Evolutionary conservation across 1,139 yeast genomes (phyloP).

Genomic region (Kurtzmaniella quercitrusa): DNA sequence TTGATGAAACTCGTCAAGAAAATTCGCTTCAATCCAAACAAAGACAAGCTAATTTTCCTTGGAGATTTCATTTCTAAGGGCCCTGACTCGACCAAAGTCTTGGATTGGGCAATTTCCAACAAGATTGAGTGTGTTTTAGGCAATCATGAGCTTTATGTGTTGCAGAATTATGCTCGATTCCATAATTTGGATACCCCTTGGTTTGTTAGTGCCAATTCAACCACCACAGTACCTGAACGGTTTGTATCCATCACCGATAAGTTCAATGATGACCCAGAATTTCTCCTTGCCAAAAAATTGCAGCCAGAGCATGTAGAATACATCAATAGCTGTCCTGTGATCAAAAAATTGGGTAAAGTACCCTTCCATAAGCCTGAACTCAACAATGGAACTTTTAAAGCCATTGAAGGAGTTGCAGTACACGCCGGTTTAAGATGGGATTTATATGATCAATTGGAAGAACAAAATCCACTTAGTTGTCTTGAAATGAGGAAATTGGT

Average conservation of each 20-base stretch:
- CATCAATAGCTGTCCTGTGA: slow-evolving; percentile 58
- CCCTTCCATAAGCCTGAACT: slow-evolving; percentile 36
- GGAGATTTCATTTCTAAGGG: slow-evolving; percentile 92
- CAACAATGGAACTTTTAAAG: slow-evolving; percentile 12
- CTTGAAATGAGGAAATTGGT: slow-evolving; percentile 58
- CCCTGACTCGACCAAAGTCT: slow-evolving; percentile 63
- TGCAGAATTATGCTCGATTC: slow-evolving; percentile 56
- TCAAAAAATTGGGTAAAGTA: slow-evolving; percentile 57
- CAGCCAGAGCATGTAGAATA: slow-evolving; percentile 58
- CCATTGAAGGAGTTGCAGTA: slow-evolving; percentile 58
- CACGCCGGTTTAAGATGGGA: slow-evolving; percentile 80
- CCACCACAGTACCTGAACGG: neutral
- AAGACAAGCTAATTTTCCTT: slow-evolving; percentile 62
- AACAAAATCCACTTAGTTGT: slow-evolving; percentile 60
- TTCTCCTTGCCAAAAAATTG: slow-evolving; percentile 54
- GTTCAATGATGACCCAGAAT: slow-evolving; percentile 53
- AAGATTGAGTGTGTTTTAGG: slow-evolving; percentile 76
- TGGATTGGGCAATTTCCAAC: slow-evolving; percentile 61
- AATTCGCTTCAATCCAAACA: slow-evolving; percentile 35
- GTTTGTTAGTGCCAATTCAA: slow-evolving; percentile 8
- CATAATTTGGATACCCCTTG: slow-evolving; percentile 44
- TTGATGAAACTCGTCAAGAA: slow-evolving; percentile 48
- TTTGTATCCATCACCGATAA: slow-evolving; percentile 12
- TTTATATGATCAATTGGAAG: slow-evolving; percentile 34
- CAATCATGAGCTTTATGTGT: slow-evolving; percentile 74